Evolutionary conservation across 2,329 filamentous ascomycete genomes (phyloP), one percentile per base, ranked within the genome.

Genomic region (Tolypocladium ophioglossoides): DNA sequence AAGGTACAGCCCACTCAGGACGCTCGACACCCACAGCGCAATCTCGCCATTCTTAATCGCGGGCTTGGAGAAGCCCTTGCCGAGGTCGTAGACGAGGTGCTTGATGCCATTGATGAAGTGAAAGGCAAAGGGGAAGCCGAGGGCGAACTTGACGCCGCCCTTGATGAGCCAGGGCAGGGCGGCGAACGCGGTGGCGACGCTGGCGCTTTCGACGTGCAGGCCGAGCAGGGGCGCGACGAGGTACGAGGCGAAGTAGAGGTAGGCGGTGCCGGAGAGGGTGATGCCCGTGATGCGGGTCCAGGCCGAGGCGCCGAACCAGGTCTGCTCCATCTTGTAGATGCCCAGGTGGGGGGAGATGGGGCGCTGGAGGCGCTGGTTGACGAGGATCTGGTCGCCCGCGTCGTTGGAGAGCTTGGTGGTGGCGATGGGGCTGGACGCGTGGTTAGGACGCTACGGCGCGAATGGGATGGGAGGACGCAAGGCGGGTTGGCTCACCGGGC

Each of bases 311-410:
- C 79, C 78, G 71, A 89, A 85, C 86, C 85, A 96, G 63, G 89
- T 94, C 74, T 96, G 87, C 72, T 89, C 84, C 56, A 86, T 82
- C 70, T 83, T 80, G 84, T 96, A 96, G 80, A 95, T 91, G 66
- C 74, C 70, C 59, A 96, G 82, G 69, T 96, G 91, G 54, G 91
- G 91, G 48, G 89, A 80, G 64, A 96, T 79, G 68, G 91, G 91
- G 52, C 91, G 91, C 66, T 79, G 73, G 54, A 86, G 79, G 65
- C 91, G 91, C 78, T 96, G 91, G 66, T 83, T 76, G 65, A 81
- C 85, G 68, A 96, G 89, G 72, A 95, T 82, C 61, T 79, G 68
- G 60, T 80, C 65, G 59, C 72, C 80, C 57, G 85, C 76, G 52
- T 70, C 62, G 52, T 73, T 70, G 57, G 79, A 75, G 64, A 86